Conservation (phyloP, 2,329 filamentous ascomycete species). For the Huntiella decipiens region DNA sequence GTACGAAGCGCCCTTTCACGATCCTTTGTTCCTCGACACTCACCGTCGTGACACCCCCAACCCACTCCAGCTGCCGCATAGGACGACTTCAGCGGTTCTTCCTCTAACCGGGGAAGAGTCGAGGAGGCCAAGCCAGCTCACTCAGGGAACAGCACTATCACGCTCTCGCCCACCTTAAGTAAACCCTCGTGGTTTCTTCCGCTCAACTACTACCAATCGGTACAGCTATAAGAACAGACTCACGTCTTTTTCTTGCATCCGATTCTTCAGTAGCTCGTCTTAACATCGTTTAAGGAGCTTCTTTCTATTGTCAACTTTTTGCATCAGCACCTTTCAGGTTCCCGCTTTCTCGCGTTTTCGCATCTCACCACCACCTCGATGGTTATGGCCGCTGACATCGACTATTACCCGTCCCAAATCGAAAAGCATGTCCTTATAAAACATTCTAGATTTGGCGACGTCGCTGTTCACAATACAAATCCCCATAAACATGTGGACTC, state of each 20-base stretch:
- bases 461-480: not conserved
- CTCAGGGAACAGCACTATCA: slow-evolving; percentile 76
- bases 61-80: slow-evolving; percentile 96
- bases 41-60: slow-evolving; percentile 36
- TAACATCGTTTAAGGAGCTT: slow-evolving; percentile 10
- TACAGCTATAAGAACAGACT: slow-evolving; percentile 1
- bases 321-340: not conserved
- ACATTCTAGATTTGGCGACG: slow-evolving; percentile 20
- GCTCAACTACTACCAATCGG: slow-evolving; percentile 6
- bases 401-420: slow-evolving; percentile 31
- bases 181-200: slow-evolving; percentile 25
- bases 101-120: slow-evolving; percentile 99
- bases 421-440: slow-evolving; percentile 32
- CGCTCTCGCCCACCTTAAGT: slow-evolving; percentile 96
- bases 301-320: not conserved
- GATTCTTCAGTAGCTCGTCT: slow-evolving; percentile 11
- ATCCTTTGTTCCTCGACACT: slow-evolving; percentile 27
- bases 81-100: slow-evolving; percentile 95
- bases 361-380: slow-evolving; percentile 22
- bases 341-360: slow-evolving; percentile 1
- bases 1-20: slow-evolving; percentile 31
- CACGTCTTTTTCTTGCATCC: slow-evolving; percentile 13
- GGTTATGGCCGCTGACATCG: slow-evolving; percentile 45
- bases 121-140: slow-evolving; percentile 91
- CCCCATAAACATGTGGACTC: slow-evolving; percentile 12